Base-by-base conservation (phyloP, 1,284 basidiomycete genomes). In the Tilletia caries region DNA sequence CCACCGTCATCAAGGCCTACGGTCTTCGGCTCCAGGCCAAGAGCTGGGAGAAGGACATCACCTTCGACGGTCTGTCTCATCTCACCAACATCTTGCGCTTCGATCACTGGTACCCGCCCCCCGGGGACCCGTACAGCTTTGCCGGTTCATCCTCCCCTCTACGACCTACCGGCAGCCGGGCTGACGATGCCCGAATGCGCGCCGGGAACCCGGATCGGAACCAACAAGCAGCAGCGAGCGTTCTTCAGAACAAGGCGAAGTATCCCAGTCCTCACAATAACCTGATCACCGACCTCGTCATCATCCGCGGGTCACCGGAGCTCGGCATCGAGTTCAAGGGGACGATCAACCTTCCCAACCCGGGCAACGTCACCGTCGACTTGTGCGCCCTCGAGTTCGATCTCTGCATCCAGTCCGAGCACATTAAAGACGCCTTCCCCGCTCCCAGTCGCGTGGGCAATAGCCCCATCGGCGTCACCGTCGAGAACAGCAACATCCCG, bases 351-450 rank as follows among this genome's bases (percentile, higher is more conserved):
- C 58, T 62, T 18, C 58, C 58, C 10, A 62, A 62, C 32, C 58
- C 58, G 29, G 58, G 29, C 58, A 62, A 62, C 33, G 10, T 62
- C 58, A 62, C 32, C 6, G 58, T 62, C 13, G 58, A 62, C 58
- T 29, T 62, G 33, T 13, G 29, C 58, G 27, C 58, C 3, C 58
- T 62, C 58, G 58, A 62, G 32, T 23, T 62, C 33, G 58, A 62
- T 23, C 29, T 62, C 1, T 29, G 58, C 29, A n/a, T 62, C 18
- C 15, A 25, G 0, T 34, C 58, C 6, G 32, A 58, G 52, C 23
- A n/a, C 27, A 27, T 58, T 5, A 58, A 6, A 13, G 27, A 62
- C 15, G 18, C 32, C 20, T 18, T 62, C 20, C 58, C 58, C 29
- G 4, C 58, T 8, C 32, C 20, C 32, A 33, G 58, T n/a, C 20